Percentiles rank a stretch among this genome's conserved stretches.
Evolutionary conservation across 140 eudicot genomes (phyloP).

Genomic region (Cichorium intybus): DNA sequence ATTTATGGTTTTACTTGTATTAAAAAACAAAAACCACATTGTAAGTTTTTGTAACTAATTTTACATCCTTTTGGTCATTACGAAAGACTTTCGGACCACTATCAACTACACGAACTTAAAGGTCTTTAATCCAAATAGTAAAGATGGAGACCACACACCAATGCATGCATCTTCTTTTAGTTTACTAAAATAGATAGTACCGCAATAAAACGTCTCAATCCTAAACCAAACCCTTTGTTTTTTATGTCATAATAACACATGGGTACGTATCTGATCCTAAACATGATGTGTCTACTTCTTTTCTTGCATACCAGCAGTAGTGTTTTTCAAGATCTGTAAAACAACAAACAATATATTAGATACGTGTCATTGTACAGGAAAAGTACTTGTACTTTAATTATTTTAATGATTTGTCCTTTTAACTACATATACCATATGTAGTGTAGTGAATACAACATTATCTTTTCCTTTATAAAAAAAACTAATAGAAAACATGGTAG

Average conservation of each 20-base stretch:
- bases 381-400: too few species aligned
- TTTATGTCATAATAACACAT: background rate
- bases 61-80: background rate
- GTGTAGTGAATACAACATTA: too few species aligned
- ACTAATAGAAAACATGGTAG: too few species aligned
- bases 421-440: too few species aligned
- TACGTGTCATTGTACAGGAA: too few species aligned
- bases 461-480: too few species aligned
- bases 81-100: background rate
- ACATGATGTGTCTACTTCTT: conserved; percentile 22
- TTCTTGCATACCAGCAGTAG: conserved; percentile 51
- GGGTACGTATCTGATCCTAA: background rate
- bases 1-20: background rate
- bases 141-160: background rate
- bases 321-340: conserved; percentile 62
- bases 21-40: background rate
- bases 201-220: background rate
- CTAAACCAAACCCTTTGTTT: background rate
- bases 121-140: background rate
- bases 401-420: too few species aligned
- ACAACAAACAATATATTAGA: background rate
- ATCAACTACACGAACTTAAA: background rate
- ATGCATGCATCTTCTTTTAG: background rate
- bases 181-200: background rate
- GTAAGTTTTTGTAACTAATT: background rate